Evolutionary conservation across 495 filamentous ascomycete genomes (phyloP), one percentile per base, ranked within the genome.

Genomic region (Aspergillus sparsus): DNA sequence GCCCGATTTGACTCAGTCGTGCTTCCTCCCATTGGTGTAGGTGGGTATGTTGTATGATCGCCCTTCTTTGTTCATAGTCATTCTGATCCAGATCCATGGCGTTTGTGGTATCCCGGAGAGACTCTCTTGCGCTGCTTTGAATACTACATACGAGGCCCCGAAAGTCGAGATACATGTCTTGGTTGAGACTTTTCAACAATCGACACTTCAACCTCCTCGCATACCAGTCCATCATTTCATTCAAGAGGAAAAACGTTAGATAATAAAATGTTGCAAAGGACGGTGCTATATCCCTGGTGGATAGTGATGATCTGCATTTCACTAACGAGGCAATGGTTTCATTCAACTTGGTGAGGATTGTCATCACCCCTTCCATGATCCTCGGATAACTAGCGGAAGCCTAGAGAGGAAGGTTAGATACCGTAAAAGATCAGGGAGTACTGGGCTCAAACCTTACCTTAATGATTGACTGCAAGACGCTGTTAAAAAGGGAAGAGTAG

Each of bases 201-300:
- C 77, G 74, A 55, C 75, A 78, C 7, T 66, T 74, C 4, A 72
- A 73, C 44, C 69, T 68, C 41, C 74, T 62, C 32, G 75, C 70
- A 67, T 79, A 78, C 74, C 77, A 81, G 55, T 76, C 72, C 68
- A 82, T 80, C 55, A 79, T 71, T 55, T 78, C 75, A 49, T 74
- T 71, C 9, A 83, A 64, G 45, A 81, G 74, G 62, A 82, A 72
- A 44, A 82, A 81, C 3, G 74, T 68, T 47, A 79, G 64, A 5
- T 77, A 64, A 60, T 82, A 83, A 35, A 80, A 71, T 16, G 66
- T 69, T 12, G 76, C 74, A 36, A 80, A 69, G 7, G 61, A 27
- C 12, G 68, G 54, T 44, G 73, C 53, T 6, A 72, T 66, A 21
- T 66, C 66, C 12, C 62, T 62, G 7, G 55, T 63, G 27, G 67